Evolutionary conservation across 306 rosid species (phyloP).

Genomic region (Acacia melanoxylon): DNA sequence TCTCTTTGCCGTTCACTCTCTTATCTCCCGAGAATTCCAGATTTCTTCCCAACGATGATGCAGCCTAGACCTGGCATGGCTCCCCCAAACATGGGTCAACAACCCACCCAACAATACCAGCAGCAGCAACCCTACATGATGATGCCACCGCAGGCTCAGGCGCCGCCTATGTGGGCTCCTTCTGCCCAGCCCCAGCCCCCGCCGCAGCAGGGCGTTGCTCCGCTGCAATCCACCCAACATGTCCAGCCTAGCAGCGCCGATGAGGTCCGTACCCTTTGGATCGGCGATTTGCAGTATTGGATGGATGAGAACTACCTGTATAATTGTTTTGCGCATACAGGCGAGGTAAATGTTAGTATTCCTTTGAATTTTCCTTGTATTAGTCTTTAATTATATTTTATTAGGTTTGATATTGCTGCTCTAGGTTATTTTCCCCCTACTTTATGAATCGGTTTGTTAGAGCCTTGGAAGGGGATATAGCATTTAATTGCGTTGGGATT

Average conservation of each 20-base stretch:
- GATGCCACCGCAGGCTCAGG: slow-evolving; percentile 74
- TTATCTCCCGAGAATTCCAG: slow-evolving; percentile 13
- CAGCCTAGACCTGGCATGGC: slow-evolving; percentile 81
- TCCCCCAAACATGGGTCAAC: slow-evolving; percentile 57
- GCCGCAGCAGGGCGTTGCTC: slow-evolving; percentile 33
- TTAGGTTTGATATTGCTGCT: not conserved
- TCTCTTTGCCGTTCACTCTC: slow-evolving; percentile 15
- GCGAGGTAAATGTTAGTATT: slow-evolving; percentile 55
- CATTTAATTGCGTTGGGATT: not conserved
- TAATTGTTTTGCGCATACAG: slow-evolving; percentile 66
- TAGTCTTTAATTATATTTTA: not conserved
- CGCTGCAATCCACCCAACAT: slow-evolving; percentile 39
- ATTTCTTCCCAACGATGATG: slow-evolving; percentile 55
- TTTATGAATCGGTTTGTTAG: not conserved
- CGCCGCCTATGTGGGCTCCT: slow-evolving; percentile 62
- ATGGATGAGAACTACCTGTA: slow-evolving; percentile 85
- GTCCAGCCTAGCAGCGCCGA: slow-evolving; percentile 54
- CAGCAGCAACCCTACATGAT: slow-evolving; percentile 79
- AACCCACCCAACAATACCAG: slow-evolving; percentile 59
- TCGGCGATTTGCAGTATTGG: slow-evolving; percentile 97
- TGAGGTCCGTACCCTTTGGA: slow-evolving; percentile 95
- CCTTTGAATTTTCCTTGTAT: not conserved
- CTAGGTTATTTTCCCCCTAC: not conserved
- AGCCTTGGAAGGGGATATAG: not conserved
- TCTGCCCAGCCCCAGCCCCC: slow-evolving; percentile 46